Evolutionary conservation across 768 basidiomycete genomes (phyloP).

Genomic region (Suillus fuscotomentosus): DNA sequence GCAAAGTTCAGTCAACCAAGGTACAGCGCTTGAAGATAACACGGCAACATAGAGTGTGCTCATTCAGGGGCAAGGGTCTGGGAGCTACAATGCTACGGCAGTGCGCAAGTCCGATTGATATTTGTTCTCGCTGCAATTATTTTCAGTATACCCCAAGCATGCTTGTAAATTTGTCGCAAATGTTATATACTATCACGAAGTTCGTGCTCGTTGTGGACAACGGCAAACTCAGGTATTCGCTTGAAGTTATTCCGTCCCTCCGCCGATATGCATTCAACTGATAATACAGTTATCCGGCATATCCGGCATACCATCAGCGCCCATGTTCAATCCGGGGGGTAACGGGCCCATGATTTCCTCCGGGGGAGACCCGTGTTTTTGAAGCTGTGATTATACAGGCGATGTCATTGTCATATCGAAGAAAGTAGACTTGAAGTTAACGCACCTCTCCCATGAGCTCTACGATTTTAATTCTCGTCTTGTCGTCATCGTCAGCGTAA

Average conservation of each 20-base stretch:
- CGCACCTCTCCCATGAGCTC: constrained; percentile 74
- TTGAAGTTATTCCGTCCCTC: not conserved
- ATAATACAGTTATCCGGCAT: constrained; percentile 33
- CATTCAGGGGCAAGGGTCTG: too few relatives aligned
- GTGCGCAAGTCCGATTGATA: too few relatives aligned
- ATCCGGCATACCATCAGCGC: constrained; percentile 52
- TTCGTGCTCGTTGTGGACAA: too few relatives aligned
- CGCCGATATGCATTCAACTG: constrained; percentile 5
- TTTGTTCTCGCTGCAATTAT: too few relatives aligned
- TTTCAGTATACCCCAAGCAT: too few relatives aligned
- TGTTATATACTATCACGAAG: too few relatives aligned
- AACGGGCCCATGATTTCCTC: constrained; percentile 80
- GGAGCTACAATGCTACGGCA: too few relatives aligned
- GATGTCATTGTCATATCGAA: not conserved
- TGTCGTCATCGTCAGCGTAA: constrained; percentile 56
- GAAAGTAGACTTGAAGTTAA: not conserved
- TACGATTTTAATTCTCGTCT: constrained; percentile 48
- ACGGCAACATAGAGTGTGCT: not conserved
- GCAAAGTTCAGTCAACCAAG: not conserved
- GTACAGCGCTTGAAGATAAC: not conserved
- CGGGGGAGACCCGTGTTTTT: constrained; percentile 75
- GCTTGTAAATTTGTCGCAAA: too few relatives aligned
- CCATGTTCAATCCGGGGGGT: constrained; percentile 65
- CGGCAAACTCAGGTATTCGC: not conserved
- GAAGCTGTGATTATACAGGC: constrained; percentile 50